Base-by-base conservation (phyloP, 352 stramenopile species). In the Thraustochytrium sp. region DNA sequence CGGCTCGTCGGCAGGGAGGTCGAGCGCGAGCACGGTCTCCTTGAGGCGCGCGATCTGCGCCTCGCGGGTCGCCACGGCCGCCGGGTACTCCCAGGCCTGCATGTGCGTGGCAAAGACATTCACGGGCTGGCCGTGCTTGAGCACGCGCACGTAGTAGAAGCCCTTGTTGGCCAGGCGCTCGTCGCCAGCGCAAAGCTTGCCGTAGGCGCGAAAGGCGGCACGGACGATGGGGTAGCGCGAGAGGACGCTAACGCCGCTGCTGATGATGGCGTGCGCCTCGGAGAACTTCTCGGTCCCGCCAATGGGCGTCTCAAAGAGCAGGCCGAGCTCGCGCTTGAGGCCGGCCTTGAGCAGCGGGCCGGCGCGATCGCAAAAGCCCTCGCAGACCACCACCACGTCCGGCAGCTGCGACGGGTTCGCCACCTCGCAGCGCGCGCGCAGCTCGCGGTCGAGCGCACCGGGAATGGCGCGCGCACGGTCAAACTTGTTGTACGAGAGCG, bases 341-440 rank as follows among this genome's bases (percentile, higher is more conserved):
- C 56, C 56, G 13, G 56, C 56, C 38, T 68, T 68, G 18, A 76
- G 40, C 8, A 29, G 21, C 34, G 40, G 31, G 21, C 40, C 64
- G 9, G 64, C 64, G 21, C 23, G 21, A 13, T 76, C 64, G 64
- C 38, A 76, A 76, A 76, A 76, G 64, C 9, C 36, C n/a, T 76
- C 64, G 46, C 64, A 76, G 3, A 76, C 9, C 16, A 76, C 46
- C 8, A 76, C 31, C 21, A 76, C 64, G 48, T 76, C 64, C 3
- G 64, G 64, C 3, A 76, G 4, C 21, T 4, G 8, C 26, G 8
- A 3, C 26, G 3, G 11, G 8, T 5, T 64, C 29, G 13, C 13
- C 26, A 31, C 18, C 21, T 21, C 38, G 4, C 40, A 76, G 38
- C 1, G 76, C 38, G n/a, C n/a, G 23, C 18, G 13, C 31, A 76